phyloP scores from a whole-genome alignment of 306 rosid genomes.

The Prunus mira region DNA sequence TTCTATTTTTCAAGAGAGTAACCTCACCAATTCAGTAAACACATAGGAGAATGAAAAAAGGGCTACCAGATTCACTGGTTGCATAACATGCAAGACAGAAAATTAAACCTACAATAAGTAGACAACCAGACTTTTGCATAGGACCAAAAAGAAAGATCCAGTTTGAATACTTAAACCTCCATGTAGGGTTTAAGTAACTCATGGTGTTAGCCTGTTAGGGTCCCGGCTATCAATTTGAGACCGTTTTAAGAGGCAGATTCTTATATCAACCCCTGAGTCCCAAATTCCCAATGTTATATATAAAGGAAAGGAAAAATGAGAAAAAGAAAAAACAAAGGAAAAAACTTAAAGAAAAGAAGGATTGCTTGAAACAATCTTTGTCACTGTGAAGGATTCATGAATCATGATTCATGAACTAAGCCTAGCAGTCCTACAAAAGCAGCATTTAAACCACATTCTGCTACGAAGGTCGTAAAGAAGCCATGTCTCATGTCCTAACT shows the following conservation, averaged over 20 bases:
- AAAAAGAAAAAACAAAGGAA: background rate
- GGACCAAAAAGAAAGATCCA: conserved; percentile 1
- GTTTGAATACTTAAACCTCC: background rate
- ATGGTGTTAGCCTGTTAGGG: background rate
- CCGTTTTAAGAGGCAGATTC: background rate
- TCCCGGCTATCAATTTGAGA: background rate
- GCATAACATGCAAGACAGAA: background rate
- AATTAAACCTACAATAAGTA: background rate
- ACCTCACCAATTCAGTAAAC: background rate
- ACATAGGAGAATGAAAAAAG: background rate
- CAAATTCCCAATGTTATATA: background rate
- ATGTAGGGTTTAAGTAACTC: background rate
- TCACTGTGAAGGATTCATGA: background rate
- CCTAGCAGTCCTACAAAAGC: background rate
- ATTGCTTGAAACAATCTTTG: background rate
- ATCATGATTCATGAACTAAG: background rate
- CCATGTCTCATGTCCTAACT: background rate
- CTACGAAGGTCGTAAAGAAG: background rate
- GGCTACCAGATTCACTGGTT: background rate
- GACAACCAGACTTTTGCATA: background rate
- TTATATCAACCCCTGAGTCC: background rate
- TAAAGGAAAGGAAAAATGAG: background rate
- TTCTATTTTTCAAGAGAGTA: background rate
- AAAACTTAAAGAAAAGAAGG: background rate
- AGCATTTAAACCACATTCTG: background rate